phyloP scores from a whole-genome alignment of 2,329 filamentous ascomycete genomes.

The Domatiomyces catenatus region DNA sequence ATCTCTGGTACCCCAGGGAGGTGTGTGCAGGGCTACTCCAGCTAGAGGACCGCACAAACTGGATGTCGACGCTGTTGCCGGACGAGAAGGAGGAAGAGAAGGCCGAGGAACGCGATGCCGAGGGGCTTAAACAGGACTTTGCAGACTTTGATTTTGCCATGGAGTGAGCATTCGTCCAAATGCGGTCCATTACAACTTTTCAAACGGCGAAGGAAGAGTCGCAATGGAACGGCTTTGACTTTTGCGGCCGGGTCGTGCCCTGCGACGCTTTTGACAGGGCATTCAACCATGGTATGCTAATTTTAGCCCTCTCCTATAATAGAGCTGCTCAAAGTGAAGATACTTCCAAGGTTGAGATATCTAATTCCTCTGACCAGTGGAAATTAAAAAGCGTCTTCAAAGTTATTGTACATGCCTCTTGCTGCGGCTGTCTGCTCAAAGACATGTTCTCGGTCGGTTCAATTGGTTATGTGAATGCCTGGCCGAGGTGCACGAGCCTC shows the following conservation, averaged over 20 bases:
- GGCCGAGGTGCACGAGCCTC: background rate
- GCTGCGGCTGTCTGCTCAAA: background rate
- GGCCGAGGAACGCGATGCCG: slow-evolving; percentile 45
- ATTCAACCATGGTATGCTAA: no score
- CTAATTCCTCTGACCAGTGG: no score
- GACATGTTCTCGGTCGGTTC: background rate
- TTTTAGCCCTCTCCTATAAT: no score
- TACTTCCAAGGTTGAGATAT: no score
- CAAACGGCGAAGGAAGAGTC: no score
- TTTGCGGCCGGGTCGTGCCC: no score
- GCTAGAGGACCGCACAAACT: slow-evolving; percentile 62
- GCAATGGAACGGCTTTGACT: no score
- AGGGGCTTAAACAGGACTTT: slow-evolving; percentile 66
- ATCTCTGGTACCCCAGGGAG: slow-evolving; percentile 74
- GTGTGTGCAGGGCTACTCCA: slow-evolving; percentile 79
- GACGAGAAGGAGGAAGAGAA: slow-evolving; percentile 53
- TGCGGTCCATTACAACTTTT: no score
- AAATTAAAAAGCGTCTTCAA: background rate
- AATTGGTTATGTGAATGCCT: background rate
- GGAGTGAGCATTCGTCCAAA: slow-evolving; percentile 10
- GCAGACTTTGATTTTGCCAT: slow-evolving; percentile 73
- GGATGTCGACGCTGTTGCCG: slow-evolving; percentile 70
- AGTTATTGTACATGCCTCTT: no score
- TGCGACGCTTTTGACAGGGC: no score
- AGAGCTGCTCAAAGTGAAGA: no score